Base-by-base conservation (phyloP, 352 stramenopile genomes). In the Globisporangium viniferum region DNA sequence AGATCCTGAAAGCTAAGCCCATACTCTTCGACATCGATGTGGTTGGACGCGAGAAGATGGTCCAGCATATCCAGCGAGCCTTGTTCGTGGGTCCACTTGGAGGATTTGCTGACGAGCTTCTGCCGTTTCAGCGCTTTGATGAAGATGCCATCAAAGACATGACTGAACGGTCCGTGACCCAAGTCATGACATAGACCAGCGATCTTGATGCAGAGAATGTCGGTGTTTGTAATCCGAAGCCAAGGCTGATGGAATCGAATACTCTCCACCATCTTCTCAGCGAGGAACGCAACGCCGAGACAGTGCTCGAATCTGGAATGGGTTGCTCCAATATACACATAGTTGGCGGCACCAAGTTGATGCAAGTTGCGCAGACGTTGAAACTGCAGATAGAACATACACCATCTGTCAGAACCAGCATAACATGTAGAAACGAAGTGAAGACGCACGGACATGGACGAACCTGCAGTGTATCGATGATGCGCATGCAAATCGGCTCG, bases 281-380 rank as follows among this genome's bases (percentile, higher is more conserved):
- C 96, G 4, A 99, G 82, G 70, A 98, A 85, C 5, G 94, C 94
- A n/a, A 99, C 96, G 15, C 97, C 97, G 39, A 99, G 74, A 18
- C 84, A 98, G 54, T 94, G 87, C 72, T 93, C 87, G 54, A 94
- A 94, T 5, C 87, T 77, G 10, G 83, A 87, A 61, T 94, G 87
- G 3, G 87, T 93, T 48, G 82, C 87, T 33, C 83, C 84, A 56
- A 92, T 91, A 64, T 94, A 99, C 4, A 98, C 92, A 41, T 84
- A 92, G 35, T 92, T 77, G 14, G 90, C 82, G 20, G 88, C 88
- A 3, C 97, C 97, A 31, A 99, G 84, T 76, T 99, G 97, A 44
- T 98, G 93, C 44, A 99, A 77, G 31, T 91, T 82, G n/a, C 95
- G 86, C 6, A 99, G 83, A 3, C 97, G 82, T 62, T 99, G 95